Evolutionary conservation across 352 stramenopile genomes (phyloP).

Genomic region (Globisporangium splendens): DNA sequence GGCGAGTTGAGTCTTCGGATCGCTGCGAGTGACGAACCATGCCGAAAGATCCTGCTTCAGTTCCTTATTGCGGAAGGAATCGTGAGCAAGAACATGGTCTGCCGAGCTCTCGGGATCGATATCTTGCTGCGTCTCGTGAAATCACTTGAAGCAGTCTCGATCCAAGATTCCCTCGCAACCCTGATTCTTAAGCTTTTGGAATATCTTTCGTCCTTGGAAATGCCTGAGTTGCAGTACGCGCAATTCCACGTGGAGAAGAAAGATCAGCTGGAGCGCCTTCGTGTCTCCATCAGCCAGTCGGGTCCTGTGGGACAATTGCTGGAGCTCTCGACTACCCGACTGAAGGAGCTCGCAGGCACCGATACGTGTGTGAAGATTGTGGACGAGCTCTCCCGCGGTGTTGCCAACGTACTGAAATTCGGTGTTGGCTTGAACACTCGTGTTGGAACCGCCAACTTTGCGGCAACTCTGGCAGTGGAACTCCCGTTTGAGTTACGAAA

Average conservation of each 20-base stretch:
- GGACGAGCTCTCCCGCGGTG: conserved; percentile 40
- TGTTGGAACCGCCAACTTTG: conserved; percentile 76
- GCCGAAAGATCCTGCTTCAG: conserved; percentile 49
- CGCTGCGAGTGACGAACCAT: conserved; percentile 40
- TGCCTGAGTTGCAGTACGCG: conserved; percentile 80
- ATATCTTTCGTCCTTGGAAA: conserved; percentile 80
- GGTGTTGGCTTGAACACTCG: conserved; percentile 80
- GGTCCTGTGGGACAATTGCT: conserved; percentile 74
- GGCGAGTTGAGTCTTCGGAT: conserved; percentile 74
- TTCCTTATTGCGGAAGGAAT: conserved; percentile 73
- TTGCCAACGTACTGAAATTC: conserved; percentile 61
- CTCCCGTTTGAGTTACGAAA: conserved; percentile 72
- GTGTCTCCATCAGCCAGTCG: conserved; percentile 70
- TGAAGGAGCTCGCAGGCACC: conserved; percentile 48
- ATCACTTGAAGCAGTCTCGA: conserved; percentile 39
- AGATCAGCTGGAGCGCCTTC: conserved; percentile 72
- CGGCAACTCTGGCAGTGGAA: conserved; percentile 58
- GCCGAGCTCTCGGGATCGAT: conserved; percentile 64
- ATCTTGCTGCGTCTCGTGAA: conserved; percentile 72
- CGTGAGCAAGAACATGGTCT: conserved; percentile 61
- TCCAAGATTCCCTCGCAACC: conserved; percentile 52
- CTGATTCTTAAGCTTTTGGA: conserved; percentile 68
- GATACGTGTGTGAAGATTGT: conserved; percentile 45
- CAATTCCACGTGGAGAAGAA: conserved; percentile 87
- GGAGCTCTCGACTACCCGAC: conserved; percentile 45